Conservation (phyloP, 305 asterid genomes). For the Fraxinus paxiana region DNA sequence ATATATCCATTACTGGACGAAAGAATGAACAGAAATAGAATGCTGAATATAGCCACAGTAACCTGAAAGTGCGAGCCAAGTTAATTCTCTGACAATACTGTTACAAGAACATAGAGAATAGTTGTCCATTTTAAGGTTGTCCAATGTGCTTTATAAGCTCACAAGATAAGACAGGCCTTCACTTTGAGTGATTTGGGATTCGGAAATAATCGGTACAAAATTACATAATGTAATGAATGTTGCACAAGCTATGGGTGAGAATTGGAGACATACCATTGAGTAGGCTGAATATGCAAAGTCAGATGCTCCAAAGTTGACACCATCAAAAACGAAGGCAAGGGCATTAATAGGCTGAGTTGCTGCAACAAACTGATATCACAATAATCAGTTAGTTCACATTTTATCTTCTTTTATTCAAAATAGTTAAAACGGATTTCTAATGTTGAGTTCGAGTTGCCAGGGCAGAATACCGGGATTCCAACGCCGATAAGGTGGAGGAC, state of each 20-base stretch:
- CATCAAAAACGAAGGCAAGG: slow-evolving; percentile 75
- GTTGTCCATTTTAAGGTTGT: background rate
- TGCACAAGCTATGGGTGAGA: background rate
- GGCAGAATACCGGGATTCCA: slow-evolving; percentile 60
- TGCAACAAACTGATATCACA: slow-evolving; percentile 53
- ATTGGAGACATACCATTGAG: slow-evolving; percentile 55
- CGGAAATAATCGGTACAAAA: background rate
- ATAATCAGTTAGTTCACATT: background rate
- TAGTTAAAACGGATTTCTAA: background rate
- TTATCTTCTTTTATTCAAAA: background rate
- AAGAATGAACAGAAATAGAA: slow-evolving; percentile 46
- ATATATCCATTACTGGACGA: slow-evolving; percentile 48
- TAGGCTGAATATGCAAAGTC: slow-evolving; percentile 82
- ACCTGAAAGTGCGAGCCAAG: slow-evolving; percentile 36
- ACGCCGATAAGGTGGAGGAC: slow-evolving; percentile 56
- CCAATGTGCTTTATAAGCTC: background rate
- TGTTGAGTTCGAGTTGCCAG: background rate
- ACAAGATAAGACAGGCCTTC: background rate
- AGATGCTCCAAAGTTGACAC: slow-evolving; percentile 76
- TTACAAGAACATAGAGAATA: background rate
- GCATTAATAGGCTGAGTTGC: slow-evolving; percentile 74
- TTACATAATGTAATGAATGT: background rate
- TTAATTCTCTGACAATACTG: background rate
- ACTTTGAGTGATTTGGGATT: background rate
- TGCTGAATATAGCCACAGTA: slow-evolving; percentile 59